Base-by-base conservation (phyloP, 352 stramenopile genomes). In the Pythium monospermum region DNA sequence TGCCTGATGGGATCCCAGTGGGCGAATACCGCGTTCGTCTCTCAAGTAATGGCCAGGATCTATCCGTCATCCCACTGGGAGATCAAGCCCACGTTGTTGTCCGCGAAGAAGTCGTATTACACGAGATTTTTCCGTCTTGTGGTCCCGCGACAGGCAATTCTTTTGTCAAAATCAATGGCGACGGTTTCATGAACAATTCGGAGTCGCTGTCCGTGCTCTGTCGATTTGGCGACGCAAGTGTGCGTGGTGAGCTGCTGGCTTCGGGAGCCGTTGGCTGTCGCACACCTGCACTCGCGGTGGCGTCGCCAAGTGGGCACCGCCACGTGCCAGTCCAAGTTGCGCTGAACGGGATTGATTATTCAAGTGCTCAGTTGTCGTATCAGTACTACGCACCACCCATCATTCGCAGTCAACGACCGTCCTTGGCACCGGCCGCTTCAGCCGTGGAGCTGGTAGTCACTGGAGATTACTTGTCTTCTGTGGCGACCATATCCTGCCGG, bases 331-430 rank as follows among this genome's bases (percentile, higher is more conserved):
- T 64, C 1, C 35, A 50, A 26, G 19, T 64, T 2, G 15, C 56
- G 6, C 26, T 64, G 15, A 54, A 54, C 13, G 56, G 40, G 16
- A 36, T 64, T 32, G 42, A 64, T 44, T 64, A 49, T 26, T 64
- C 56, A 19, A 36, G 10, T 2, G 54, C 56, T 2, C 3, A 53
- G 37, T 6, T 64, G 22, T 19, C 15, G 8, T 64, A 55, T 50
- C 56, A 45, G 18, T 64, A 64, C 23, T 64, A 64, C 16, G 48
- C 44, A 1, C 56, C 56, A n/a, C 56, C 56, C n/a, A 1, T 64
- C 19, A 12, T 64, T 5, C 12, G n/a, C 16, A n/a, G 36, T 10
- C 2, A 46, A 5, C 6, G 23, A 30, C 56, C 56, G 15, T 37
- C 28, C 1, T 16, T 50, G 16, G 48, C 31, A 3, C 49, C 56